Evolutionary conservation across 31 red algal species (phyloP), one percentile per base, ranked within the genome.

Genomic region (Endocladia muricata): DNA sequence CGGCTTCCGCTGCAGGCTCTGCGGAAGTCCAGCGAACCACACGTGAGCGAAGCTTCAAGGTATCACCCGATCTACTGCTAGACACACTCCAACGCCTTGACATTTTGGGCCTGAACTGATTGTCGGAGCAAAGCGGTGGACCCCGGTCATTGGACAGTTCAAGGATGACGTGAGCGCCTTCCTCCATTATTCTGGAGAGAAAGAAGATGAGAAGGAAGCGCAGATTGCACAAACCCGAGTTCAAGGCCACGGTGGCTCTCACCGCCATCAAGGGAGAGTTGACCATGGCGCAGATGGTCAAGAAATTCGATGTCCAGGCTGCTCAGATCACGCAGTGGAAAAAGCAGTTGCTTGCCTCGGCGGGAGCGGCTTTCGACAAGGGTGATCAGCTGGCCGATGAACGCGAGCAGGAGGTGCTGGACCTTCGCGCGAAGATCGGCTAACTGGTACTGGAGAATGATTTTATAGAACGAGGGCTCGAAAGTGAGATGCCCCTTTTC

Each of bases 261-360:
- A n/a, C 47, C 11, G 47, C 47, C n/a, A 52, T 52, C 47, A 52
- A 52, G n/a, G 47, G 47, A 15, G 47, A 52, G n/a, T 52, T 52
- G 47, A 52, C 13, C n/a, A 52, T 52, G 47, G 47, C 47, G 13
- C 13, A 52, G 47, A 52, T 52, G 47, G n/a, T 52, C 47, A 52
- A 52, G n/a, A 52, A 52, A n/a, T 52, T 52, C n/a, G 47, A 52
- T 52, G 47, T 52, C 47, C 47, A 52, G 47, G 47, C 47, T n/a
- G 47, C 47, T n/a, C 47, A 52, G 47, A 52, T 52, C n/a, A 15
- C 47, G 47, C 47, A 52, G n/a, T 52, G 47, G 47, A 52, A 52
- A n/a, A 52, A 52, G 47, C 47, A 52, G n/a, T n/a, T 52, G 13
- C 47, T 52, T n/a, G 47, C 47, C 47, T 15, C 11, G 13, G 47